Base-by-base conservation (phyloP, 371 early-diverging fungal genomes). In the Dinochytrium kinnereticum region DNA sequence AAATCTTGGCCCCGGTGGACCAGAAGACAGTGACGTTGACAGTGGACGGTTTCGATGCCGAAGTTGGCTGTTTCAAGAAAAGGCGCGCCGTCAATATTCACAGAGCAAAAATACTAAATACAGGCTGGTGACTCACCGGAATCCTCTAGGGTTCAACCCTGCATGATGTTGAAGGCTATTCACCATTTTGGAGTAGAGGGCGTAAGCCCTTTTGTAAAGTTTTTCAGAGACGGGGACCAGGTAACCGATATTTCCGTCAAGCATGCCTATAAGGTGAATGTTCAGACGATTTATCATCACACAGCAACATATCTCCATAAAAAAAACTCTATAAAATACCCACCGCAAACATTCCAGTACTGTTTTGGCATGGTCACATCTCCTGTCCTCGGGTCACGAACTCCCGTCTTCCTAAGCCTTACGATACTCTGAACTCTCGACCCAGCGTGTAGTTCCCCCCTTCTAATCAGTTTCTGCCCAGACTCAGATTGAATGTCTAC, bases 71-170 rank as follows among this genome's bases (percentile, higher is more conserved):
- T 50, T n/a, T n/a, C n/a, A n/a, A n/a, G n/a, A n/a, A n/a, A n/a
- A n/a, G n/a, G n/a, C n/a, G n/a, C n/a, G n/a, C n/a, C n/a, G n/a
- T n/a, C n/a, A 64, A 30, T 65, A 64, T 24, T 7, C 3, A 50
- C 37, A 34, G 33, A 57, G 40, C 31, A 39, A 50, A 44, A 65
- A 7, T 28, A 33, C 33, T 31, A 38, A 40, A 37, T 30, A 39
- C 28, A 70, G 65, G 69, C 24, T 24, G 44, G 10, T 2, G 59
- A 7, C 24, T 53, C 76, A 82, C 80, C 83, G 64, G 70, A 70
- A 96, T 7, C 95, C 96, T 64, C 95, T 87, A 1, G 99, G 97
- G 77, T 99, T 98, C 39, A 99, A 80, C 13, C 96, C 98, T 5
- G 95, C 96, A 31, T 89, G 82, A 70, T 94, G 95, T 67, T 91